Percentiles rank a stretch among this genome's conserved stretches.
These are phyloP conservation scores for Suhomyces faveliae DNA, from an alignment of 805 yeast species.

Conservation along the genomic window DNA sequence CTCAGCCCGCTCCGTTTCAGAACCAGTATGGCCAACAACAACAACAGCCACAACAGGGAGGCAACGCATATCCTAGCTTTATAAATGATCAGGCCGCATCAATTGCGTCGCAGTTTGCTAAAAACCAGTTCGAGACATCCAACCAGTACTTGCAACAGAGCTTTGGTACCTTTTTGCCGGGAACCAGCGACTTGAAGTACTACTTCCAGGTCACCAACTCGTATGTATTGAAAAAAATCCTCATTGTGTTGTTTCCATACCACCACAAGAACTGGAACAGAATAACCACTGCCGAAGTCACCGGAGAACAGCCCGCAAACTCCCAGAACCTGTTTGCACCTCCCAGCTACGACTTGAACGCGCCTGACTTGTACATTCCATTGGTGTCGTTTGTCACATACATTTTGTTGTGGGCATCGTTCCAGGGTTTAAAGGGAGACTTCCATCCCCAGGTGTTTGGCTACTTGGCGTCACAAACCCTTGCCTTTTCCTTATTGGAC, in stretches of 20 bases:
- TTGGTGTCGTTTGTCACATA: conserved; percentile 90
- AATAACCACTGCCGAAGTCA: conserved; percentile 25
- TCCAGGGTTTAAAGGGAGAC: conserved; percentile 81
- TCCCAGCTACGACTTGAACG: conserved; percentile 84
- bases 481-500: conserved; percentile 80
- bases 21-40: conserved; percentile 27
- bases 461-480: conserved; percentile 77
- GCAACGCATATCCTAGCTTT: conserved; percentile 36
- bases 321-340: conserved; percentile 51
- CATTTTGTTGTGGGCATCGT: conserved; percentile 75
- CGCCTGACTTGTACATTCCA: conserved; percentile 96
- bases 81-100: conserved; percentile 78
- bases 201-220: conserved; percentile 90
- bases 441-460: conserved; percentile 95
- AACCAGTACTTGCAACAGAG: conserved; percentile 77
- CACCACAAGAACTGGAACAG: conserved; percentile 82
- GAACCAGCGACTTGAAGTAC: conserved; percentile 62
- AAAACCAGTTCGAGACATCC: conserved; percentile 77
- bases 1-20: conserved; percentile 24
- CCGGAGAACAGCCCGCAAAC: conserved; percentile 28
- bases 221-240: conserved; percentile 74
- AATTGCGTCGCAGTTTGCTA: conserved; percentile 86
- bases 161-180: conserved; percentile 50
- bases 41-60: conserved; percentile 18
- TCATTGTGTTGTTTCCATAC: conserved; percentile 81